A percentile compares a stretch with the other conserved stretches of the same genome.
Evolutionary conservation across 2,329 filamentous ascomycete genomes (phyloP).

Genomic region (Fusarium clavum): DNA sequence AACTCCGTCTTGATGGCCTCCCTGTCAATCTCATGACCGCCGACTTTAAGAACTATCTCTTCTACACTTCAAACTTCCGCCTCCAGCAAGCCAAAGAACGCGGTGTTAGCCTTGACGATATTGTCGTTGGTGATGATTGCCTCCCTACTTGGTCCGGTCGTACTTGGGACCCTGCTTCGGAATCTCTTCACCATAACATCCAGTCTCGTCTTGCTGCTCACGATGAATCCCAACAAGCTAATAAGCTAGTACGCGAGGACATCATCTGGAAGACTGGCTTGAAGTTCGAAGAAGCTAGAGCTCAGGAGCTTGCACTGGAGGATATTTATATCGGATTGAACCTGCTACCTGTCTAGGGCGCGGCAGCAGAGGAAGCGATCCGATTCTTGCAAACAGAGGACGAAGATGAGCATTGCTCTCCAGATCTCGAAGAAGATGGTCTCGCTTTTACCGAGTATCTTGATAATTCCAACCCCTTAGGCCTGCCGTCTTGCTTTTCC

Average conservation of each 20-base stretch:
- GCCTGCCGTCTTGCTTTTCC: not conserved
- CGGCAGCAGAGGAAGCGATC: conserved; percentile 1
- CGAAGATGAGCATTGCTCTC: not conserved
- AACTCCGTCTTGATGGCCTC: conserved; percentile 29
- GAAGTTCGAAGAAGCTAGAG: conserved; percentile 43
- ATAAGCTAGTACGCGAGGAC: conserved; percentile 30
- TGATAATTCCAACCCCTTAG: not conserved
- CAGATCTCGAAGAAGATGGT: not conserved
- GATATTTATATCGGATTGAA: conserved; percentile 43
- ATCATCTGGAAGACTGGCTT: conserved; percentile 45
- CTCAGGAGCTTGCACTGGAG: conserved; percentile 33
- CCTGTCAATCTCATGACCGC: conserved; percentile 41
- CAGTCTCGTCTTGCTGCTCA: conserved; percentile 41
- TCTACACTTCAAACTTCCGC: conserved; percentile 39
- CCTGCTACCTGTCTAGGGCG: conserved; percentile 48
- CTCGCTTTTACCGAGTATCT: not conserved
- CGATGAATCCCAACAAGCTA: conserved; percentile 34
- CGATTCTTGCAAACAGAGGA: not conserved
- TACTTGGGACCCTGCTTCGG: conserved; percentile 42
- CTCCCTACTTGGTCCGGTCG: conserved; percentile 46
- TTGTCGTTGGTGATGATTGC: conserved; percentile 48
- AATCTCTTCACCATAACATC: conserved; percentile 43
- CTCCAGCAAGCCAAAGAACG: conserved; percentile 39
- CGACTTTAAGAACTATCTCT: conserved; percentile 38
- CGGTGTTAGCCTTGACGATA: conserved; percentile 24